These are phyloP conservation scores for Fusarium burgessii DNA, from an alignment of 2,329 filamentous ascomycete genomes.

Conservation along the genomic window DNA sequence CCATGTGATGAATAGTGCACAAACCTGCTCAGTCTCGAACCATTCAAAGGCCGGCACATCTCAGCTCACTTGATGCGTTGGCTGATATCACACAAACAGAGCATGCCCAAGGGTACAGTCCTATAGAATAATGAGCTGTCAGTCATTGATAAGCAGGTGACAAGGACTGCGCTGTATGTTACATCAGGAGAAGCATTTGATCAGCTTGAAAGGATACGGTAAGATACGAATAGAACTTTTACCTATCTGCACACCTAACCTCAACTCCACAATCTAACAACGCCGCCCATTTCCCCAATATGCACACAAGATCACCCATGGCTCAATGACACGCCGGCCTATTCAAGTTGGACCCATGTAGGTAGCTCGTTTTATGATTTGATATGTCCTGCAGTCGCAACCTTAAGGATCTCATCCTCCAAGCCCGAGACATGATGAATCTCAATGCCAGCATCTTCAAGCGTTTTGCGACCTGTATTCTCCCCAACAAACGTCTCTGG, in stretches of 20 bases:
- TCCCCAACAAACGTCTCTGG: slow-evolving; percentile 89
- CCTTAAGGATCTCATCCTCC: slow-evolving; percentile 81
- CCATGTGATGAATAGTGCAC: too few species aligned
- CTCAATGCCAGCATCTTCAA: slow-evolving; percentile 78
- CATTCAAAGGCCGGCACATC: background rate
- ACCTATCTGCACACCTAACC: background rate
- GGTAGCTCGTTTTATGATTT: slow-evolving; percentile 15
- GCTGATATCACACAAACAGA: background rate
- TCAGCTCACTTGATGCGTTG: background rate
- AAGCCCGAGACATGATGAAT: slow-evolving; percentile 80
- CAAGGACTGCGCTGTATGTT: too few species aligned
- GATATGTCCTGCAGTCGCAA: slow-evolving; percentile 85
- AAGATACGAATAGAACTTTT: background rate
- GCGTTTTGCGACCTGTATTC: slow-evolving; percentile 78
- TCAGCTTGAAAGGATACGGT: background rate
- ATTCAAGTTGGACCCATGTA: background rate
- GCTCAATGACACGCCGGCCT: too few species aligned
- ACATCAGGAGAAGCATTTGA: background rate
- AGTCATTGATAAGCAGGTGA: background rate
- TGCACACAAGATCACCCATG: background rate
- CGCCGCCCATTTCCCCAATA: background rate
- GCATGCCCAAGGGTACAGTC: background rate
- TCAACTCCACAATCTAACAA: background rate
- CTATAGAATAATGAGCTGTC: background rate
- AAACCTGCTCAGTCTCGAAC: background rate